Evolutionary conservation across 2,329 filamentous ascomycete genomes (phyloP), one percentile per base, ranked within the genome.

Genomic region (Arthrobotrys iridis): DNA sequence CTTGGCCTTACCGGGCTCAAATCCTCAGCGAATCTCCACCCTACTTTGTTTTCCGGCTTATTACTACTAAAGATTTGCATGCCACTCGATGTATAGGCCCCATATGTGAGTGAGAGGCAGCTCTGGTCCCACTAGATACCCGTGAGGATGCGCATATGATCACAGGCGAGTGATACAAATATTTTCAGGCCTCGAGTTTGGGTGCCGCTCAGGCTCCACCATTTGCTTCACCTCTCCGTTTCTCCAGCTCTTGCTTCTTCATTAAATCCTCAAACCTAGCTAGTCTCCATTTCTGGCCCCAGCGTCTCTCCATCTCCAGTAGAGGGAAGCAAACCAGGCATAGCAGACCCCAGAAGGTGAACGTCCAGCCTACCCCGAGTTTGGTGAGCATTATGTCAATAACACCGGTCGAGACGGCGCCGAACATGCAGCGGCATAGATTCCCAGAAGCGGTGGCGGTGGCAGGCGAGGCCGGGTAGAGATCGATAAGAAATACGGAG

Each of bases 361-460:
- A 89, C n/a, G 85, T 86, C 87, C 88, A 90, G 0, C 88, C 88
- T 26, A 85, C 80, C 2, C 88, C 88, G 82, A 90, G 85, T 0
- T 81, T 82, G 4, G 82, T 77, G 26, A 90, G 85, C 84, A 90
- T 87, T 59, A 84, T 82, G 59, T 88, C 85, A 40, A 91, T 87
- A 6, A 88, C 83, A 0, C 87, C 87, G 20, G 87, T 88, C 2
- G 85, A 86, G 0, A 83, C 85, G 0, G 89, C 89, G 22, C 87
- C 88, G 43, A 88, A 81, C 15, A 88, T 81, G 79, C 88, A 90
- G n/a, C 88, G 82, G 3, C 87, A 84, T 2, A 91, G 81, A 76
- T 90, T 90, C 77, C 88, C 89, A 0, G 88, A 87, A 0, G 88
- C 88, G 1, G 88, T 88, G 0, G 86, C 87, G 0, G 88, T 89